Evolutionary conservation across 331 rosid species (phyloP).

Genomic region (Pyracantha coccinea): DNA sequence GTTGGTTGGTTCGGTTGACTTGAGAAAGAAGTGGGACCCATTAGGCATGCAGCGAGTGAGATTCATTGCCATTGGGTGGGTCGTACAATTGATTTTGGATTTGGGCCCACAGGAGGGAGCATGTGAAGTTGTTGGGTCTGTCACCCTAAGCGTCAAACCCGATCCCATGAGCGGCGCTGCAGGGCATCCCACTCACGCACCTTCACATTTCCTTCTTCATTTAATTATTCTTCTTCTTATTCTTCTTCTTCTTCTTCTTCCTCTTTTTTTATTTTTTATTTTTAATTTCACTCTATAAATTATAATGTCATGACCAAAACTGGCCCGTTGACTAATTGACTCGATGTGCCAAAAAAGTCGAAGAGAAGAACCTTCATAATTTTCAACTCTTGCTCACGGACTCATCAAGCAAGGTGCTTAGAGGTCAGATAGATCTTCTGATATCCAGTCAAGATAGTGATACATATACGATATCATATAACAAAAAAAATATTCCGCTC

Average conservation of each 20-base stretch:
- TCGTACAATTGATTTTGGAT: conserved; percentile 7
- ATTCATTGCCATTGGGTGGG: conserved; percentile 13
- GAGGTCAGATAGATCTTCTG: not conserved
- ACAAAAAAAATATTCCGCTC: not conserved
- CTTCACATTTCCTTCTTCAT: not conserved
- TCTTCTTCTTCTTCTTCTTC: not conserved
- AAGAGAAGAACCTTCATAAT: not conserved
- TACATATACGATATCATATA: not conserved
- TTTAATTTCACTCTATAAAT: not conserved
- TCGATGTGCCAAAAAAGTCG: not conserved
- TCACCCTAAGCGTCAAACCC: conserved; percentile 54
- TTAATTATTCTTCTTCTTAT: not conserved
- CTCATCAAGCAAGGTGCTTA: not conserved
- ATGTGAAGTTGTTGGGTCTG: conserved; percentile 60
- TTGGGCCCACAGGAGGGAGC: conserved; percentile 36
- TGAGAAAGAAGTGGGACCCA: conserved; percentile 29
- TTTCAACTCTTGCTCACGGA: not conserved
- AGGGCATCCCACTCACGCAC: conserved; percentile 53
- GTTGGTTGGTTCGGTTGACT: too few species aligned
- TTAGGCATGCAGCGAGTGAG: conserved; percentile 38
- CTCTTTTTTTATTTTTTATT: too few species aligned
- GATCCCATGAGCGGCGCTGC: conserved; percentile 77
- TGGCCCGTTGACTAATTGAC: not conserved
- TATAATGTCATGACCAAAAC: not conserved
- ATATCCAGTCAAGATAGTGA: not conserved